Percentiles rank a stretch among this genome's conserved stretches.
Conservation (phyloP, 257 asterid genomes). For the Avicennia marina region DNA sequence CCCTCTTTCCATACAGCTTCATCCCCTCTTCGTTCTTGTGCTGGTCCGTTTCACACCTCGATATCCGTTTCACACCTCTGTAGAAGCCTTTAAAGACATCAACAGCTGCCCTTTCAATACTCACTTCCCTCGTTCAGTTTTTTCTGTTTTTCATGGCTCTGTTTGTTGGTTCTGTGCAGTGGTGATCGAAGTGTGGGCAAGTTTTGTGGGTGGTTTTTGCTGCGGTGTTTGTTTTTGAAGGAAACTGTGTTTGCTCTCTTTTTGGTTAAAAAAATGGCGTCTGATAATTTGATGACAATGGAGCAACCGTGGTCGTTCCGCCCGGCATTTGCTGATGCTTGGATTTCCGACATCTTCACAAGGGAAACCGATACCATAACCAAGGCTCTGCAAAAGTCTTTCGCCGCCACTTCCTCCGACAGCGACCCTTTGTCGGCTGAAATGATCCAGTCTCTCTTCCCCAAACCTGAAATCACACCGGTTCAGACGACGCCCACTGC, state of each 20-base stretch:
- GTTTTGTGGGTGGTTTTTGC: too few species aligned
- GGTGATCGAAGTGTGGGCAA: too few species aligned
- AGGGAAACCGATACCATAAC: not conserved
- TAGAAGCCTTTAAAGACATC: too few species aligned
- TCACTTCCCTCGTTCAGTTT: too few species aligned
- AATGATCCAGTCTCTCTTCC: conserved; percentile 29
- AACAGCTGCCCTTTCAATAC: too few species aligned
- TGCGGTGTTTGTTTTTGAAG: too few species aligned
- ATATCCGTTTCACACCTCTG: too few species aligned
- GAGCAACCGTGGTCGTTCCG: not conserved
- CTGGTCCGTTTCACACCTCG: too few species aligned
- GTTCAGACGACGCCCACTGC: conserved; percentile 38
- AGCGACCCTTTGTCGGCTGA: conserved; percentile 37
- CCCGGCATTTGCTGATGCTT: not conserved
- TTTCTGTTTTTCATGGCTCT: too few species aligned
- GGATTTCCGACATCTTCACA: not conserved
- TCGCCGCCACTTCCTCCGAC: conserved; percentile 21
- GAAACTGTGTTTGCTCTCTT: too few species aligned
- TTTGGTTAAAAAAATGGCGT: not conserved
- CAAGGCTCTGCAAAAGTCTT: conserved; percentile 8
- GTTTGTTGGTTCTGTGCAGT: too few species aligned
- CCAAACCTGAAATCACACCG: conserved; percentile 30
- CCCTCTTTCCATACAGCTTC: not conserved
- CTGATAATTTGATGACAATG: not conserved
- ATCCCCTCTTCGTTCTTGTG: too few species aligned